Percentiles rank a stretch among this genome's conserved stretches.
Conservation (phyloP, 2,329 filamentous ascomycete genomes). For the Sarocladium strictum region DNA sequence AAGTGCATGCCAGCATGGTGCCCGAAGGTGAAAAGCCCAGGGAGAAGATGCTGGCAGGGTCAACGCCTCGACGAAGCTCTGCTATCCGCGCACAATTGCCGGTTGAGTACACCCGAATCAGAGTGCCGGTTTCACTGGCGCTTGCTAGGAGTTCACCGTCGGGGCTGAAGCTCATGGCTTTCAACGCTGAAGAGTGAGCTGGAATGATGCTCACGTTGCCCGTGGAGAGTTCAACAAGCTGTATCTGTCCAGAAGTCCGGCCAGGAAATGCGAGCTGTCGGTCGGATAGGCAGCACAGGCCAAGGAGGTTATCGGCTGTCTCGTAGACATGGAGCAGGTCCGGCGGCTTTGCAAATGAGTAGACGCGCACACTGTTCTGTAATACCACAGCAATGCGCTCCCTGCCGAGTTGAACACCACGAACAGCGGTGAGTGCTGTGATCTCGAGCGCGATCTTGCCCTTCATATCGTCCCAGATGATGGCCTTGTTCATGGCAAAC, state of each 20-base stretch:
- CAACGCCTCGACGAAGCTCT: conserved; percentile 83
- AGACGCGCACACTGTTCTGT: conserved; percentile 75
- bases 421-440: conserved; percentile 72
- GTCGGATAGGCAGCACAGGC: conserved; percentile 71
- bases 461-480: conserved; percentile 88
- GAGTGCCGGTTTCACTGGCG: conserved; percentile 83
- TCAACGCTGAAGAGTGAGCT: conserved; percentile 74
- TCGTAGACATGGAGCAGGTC: conserved; percentile 70
- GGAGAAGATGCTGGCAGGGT: conserved; percentile 81
- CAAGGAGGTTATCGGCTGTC: conserved; percentile 77
- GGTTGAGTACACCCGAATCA: conserved; percentile 81
- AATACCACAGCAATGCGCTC: conserved; percentile 75
- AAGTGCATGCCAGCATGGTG: conserved; percentile 79
- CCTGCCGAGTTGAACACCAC: conserved; percentile 71
- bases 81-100: conserved; percentile 72
- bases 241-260: conserved; percentile 80
- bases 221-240: conserved; percentile 72
- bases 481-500: conserved; percentile 80
- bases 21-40: conserved; percentile 81
- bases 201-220: conserved; percentile 90
- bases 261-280: conserved; percentile 79
- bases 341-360: conserved; percentile 69
- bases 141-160: conserved; percentile 82
- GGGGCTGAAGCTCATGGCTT: conserved; percentile 71
- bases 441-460: conserved; percentile 69